Percentiles rank a stretch among this genome's conserved stretches.
phyloP scores from a whole-genome alignment of 192 early-diverging fungal species.

The Geranomyces michiganensis region DNA sequence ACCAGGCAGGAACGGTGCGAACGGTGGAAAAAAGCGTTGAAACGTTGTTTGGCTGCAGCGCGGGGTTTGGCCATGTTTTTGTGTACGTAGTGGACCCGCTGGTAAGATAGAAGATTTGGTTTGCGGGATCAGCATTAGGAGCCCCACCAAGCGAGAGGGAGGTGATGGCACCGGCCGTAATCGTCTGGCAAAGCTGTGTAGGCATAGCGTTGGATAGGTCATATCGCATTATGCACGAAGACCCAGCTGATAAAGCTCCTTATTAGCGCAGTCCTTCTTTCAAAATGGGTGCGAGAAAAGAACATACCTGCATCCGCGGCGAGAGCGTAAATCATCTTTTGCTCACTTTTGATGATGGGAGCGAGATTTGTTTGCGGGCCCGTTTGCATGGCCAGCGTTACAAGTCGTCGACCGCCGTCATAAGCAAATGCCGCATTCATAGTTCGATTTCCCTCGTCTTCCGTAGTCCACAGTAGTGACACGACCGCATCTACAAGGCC shows the following conservation, averaged over 20 bases:
- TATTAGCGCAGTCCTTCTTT: too few relatives aligned
- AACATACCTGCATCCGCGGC: background rate
- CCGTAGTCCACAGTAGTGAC: background rate
- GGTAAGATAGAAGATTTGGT: slow-evolving; percentile 10
- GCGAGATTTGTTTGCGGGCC: background rate
- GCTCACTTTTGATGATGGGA: background rate
- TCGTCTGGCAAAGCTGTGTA: background rate
- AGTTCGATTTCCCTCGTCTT: background rate
- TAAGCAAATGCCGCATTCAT: background rate
- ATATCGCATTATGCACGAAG: slow-evolving; percentile 23
- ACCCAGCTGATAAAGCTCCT: too few relatives aligned
- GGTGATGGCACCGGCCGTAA: slow-evolving; percentile 4
- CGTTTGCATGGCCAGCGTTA: background rate
- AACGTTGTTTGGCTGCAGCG: background rate
- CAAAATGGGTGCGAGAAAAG: too few relatives aligned
- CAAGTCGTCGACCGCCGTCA: background rate
- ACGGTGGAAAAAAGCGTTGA: background rate
- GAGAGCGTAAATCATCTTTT: background rate
- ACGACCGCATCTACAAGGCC: background rate
- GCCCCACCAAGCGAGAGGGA: background rate
- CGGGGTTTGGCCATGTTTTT: background rate
- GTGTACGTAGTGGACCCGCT: background rate
- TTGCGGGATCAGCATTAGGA: background rate
- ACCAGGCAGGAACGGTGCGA: slow-evolving; percentile 16
- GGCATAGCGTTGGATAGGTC: background rate